Evolutionary conservation across 352 stramenopile species (phyloP).

Genomic region (Globisporangium cederbergense): DNA sequence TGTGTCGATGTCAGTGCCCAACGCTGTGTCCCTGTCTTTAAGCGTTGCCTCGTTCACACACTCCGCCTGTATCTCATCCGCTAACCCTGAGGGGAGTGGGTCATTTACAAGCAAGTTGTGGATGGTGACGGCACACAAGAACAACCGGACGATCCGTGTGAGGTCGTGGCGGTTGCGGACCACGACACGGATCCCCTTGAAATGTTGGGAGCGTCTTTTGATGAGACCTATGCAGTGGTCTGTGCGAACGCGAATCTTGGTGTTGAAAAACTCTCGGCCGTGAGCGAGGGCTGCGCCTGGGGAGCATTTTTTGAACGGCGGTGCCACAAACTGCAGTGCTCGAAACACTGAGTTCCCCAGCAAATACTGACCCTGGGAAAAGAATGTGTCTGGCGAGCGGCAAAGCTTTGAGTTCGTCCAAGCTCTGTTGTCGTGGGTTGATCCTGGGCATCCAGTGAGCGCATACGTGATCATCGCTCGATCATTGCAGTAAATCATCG

Average conservation of each 20-base stretch:
- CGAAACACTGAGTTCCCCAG: background rate
- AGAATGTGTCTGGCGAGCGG: background rate
- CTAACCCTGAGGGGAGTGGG: background rate
- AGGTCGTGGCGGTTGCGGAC: background rate
- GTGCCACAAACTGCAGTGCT: background rate
- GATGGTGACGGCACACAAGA: background rate
- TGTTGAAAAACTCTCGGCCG: background rate
- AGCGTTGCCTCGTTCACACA: background rate
- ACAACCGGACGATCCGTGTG: background rate
- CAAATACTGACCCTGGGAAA: background rate
- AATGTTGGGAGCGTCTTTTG: background rate
- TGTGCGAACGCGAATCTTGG: background rate
- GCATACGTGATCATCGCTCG: background rate
- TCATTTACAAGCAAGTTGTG: slow-evolving; percentile 4
- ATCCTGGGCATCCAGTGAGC: background rate
- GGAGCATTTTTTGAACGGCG: background rate
- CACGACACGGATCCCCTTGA: background rate
- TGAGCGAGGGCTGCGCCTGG: background rate
- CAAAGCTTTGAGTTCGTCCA: slow-evolving; percentile 1
- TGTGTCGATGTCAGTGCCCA: background rate
- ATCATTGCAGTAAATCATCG: background rate
- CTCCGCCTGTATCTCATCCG: background rate
- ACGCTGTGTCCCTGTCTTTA: background rate
- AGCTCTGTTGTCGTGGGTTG: background rate
- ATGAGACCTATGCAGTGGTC: background rate